A percentile compares a stretch with the other conserved stretches of the same genome.
Conservation (phyloP, 805 yeast genomes). For the Lipomyces yamadae region DNA sequence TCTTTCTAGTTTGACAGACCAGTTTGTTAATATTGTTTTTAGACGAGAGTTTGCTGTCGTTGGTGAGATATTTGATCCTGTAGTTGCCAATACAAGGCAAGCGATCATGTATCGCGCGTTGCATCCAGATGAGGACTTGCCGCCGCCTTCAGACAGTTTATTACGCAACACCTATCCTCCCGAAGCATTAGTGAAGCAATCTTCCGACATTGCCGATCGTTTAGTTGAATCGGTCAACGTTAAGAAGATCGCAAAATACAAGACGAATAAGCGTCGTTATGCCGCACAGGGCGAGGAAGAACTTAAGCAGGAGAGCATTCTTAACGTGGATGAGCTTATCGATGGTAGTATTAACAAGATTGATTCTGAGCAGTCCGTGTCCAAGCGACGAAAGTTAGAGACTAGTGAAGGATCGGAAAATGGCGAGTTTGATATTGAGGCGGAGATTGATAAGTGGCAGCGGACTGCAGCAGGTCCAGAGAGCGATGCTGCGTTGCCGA, state of each 20-base stretch:
- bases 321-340: slow-evolving; percentile 23
- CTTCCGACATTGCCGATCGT: slow-evolving; percentile 15
- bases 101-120: slow-evolving; percentile 45
- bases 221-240: slow-evolving; percentile 19
- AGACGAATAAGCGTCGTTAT: slow-evolving; percentile 27
- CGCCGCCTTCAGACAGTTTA: slow-evolving; percentile 11
- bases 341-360: neutral
- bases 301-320: slow-evolving; percentile 4
- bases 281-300: slow-evolving; percentile 14
- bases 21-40: slow-evolving; percentile 11
- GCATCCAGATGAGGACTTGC: slow-evolving; percentile 41
- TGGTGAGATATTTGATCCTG: slow-evolving; percentile 44
- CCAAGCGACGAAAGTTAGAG: slow-evolving; percentile 2
- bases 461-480: slow-evolving; percentile 11
- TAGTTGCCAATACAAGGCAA: slow-evolving; percentile 38
- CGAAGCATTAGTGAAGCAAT: slow-evolving; percentile 14
- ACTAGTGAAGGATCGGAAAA: neutral
- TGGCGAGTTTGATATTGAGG: slow-evolving; percentile 15
- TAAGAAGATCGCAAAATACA: slow-evolving; percentile 26
- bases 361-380: neutral
- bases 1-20: slow-evolving; percentile 23
- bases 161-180: slow-evolving; percentile 17
- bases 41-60: slow-evolving; percentile 35
- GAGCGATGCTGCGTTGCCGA: slow-evolving; percentile 13
- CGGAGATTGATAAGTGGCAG: slow-evolving; percentile 19